phyloP scores from a whole-genome alignment of 2,329 filamentous ascomycete genomes.

The Fusarium mangiferae region DNA sequence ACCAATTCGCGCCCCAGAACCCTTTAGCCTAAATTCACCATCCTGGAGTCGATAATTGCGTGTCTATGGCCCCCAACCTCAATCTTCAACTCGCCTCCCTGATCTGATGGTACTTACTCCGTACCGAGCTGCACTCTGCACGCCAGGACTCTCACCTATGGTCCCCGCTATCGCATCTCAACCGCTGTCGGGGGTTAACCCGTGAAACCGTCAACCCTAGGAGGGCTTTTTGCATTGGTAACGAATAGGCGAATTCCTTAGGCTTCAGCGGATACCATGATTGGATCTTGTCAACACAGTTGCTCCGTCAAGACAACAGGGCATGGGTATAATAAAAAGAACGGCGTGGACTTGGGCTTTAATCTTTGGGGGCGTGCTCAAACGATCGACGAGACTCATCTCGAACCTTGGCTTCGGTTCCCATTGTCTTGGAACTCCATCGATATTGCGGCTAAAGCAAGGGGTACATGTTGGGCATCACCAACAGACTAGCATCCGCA shows the following conservation, averaged over 20 bases:
- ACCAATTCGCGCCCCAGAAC: slow-evolving; percentile 3
- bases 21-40: slow-evolving; percentile 19
- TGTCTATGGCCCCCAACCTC: slow-evolving; percentile 8
- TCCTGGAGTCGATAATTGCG: background rate
- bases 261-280: slow-evolving; percentile 21
- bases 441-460: background rate
- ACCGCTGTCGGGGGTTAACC: slow-evolving; percentile 27
- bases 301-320: slow-evolving; percentile 9
- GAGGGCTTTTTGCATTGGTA: slow-evolving; percentile 10
- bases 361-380: background rate
- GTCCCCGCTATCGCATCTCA: slow-evolving; percentile 15
- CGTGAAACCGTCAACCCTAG: slow-evolving; percentile 22
- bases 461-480: slow-evolving; percentile 2
- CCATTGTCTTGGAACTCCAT: slow-evolving; percentile 22
- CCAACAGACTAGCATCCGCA: background rate
- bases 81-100: slow-evolving; percentile 22
- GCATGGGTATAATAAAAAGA: background rate
- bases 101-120: slow-evolving; percentile 11
- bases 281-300: slow-evolving; percentile 30
- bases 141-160: slow-evolving; percentile 29
- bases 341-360: background rate
- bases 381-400: slow-evolving; percentile 26
- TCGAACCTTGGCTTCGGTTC: slow-evolving; percentile 17
- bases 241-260: slow-evolving; percentile 30
- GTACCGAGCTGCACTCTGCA: slow-evolving; percentile 13